Evolutionary conservation across 768 basidiomycete species (phyloP), one percentile per base, ranked within the genome.

Genomic region (Tylopilus felleus): DNA sequence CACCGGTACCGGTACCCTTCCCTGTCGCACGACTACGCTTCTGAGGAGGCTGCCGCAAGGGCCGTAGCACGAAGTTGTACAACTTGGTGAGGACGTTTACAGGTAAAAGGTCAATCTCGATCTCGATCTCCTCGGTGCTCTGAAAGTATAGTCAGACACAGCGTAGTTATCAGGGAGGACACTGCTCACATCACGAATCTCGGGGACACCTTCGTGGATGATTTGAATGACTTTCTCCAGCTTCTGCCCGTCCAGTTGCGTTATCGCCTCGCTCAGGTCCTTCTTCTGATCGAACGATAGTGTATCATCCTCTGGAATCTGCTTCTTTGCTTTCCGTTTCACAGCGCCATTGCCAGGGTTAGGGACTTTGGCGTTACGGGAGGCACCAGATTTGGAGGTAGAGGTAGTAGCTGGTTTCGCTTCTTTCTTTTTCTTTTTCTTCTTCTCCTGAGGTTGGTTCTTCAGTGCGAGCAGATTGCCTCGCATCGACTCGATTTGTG

Each of bases 251-350:
- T 97, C 92, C 23, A 97, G 82, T 64, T 81, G 81, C 56, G 81
- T 80, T 60, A 99, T 99, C 48, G 93, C 90, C 72, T 98, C 94
- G 65, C 94, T 96, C 52, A 99, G 76, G 67, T 98, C 93, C 73
- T 97, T 94, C 86, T 99, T 99, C 77, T 98, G 96, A 60, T 93
- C 92, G 69, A 96, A 91, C 48, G 91, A 88, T 35, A 98, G 78
- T 2, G 87, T 84, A 53, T 93, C 90, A 62, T 91, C 88, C 60
- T 92, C 89, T 10, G 80, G 73, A 41, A 84, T 69, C 36, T 77
- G 76, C 68, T 88, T 88, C 77, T 89, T 90, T 31, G 72, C 60
- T 64, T 80, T 82, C 60, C 75, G 74, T 72, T 84, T 85, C 74
- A 84, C 84, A 5, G 63, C 27, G 38, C 72, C 69, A 31, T 60